Conservation (phyloP, 441 rosid genomes). For the Arabidopsis hybrid region DNA sequence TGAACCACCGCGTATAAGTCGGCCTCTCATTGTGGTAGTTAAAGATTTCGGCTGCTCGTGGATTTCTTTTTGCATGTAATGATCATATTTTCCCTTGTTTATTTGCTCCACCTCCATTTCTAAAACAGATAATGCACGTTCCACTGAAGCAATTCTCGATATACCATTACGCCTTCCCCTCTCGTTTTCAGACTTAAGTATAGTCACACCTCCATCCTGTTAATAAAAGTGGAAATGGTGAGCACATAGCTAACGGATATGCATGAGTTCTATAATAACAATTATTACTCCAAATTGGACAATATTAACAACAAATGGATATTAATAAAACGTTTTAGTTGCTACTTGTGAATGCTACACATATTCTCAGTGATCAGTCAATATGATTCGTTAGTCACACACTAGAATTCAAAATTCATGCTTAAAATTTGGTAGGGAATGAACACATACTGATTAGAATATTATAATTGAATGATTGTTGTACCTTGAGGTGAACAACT, state of each 20-base stretch:
- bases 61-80: slow-evolving; percentile 98
- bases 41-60: slow-evolving; percentile 97
- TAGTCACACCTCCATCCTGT: slow-evolving; percentile 89
- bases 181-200: slow-evolving; percentile 77
- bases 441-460: neutral
- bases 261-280: too few relatives aligned
- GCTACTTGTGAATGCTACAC: slow-evolving; percentile 10
- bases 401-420: too few relatives aligned
- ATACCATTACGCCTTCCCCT: slow-evolving; percentile 62
- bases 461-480: slow-evolving; percentile 5
- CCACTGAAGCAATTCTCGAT: slow-evolving; percentile 83
- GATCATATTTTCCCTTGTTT: slow-evolving; percentile 86
- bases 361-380: slow-evolving; percentile 8
- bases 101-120: slow-evolving; percentile 99
- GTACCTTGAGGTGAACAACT: slow-evolving; percentile 95
- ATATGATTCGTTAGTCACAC: slow-evolving; percentile 1
- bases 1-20: slow-evolving; percentile 91
- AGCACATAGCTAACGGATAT: slow-evolving; percentile 1
- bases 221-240: slow-evolving; percentile 4
- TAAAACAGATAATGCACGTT: slow-evolving; percentile 89
- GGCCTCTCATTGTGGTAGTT: slow-evolving; percentile 94
- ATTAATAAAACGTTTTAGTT: slow-evolving; percentile 13
- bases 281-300: neutral
- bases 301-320: neutral
- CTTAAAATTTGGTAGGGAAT: neutral